A percentile compares a stretch with the other conserved stretches of the same genome.
These are phyloP conservation scores for Phycomyces nitens DNA, from an alignment of 192 early-diverging fungal species.

Conservation along the genomic window DNA sequence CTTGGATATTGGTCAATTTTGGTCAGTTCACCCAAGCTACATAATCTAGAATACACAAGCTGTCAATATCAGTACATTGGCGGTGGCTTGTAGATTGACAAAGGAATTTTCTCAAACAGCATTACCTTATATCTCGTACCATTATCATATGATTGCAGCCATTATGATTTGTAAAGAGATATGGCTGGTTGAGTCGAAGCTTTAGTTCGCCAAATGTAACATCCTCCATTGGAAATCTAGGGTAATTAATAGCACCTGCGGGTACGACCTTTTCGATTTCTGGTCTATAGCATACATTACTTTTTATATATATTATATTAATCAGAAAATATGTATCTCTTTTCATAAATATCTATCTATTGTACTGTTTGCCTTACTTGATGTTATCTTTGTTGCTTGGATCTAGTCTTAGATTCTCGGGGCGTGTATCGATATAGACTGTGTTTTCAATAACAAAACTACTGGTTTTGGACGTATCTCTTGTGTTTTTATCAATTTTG, in stretches of 20 bases:
- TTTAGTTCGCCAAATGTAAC: not conserved
- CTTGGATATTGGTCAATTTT: not conserved
- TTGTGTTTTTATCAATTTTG: not conserved
- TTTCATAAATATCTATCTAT: no score
- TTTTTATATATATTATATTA: not conserved
- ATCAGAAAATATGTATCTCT: no score
- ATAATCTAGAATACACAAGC: not conserved
- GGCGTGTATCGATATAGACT: slow-evolving; percentile 4
- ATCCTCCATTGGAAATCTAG: not conserved
- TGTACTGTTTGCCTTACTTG: no score
- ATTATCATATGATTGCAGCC: slow-evolving; percentile 12
- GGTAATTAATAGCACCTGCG: not conserved
- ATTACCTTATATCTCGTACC: slow-evolving; percentile 1
- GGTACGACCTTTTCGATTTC: not conserved
- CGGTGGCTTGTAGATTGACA: not conserved
- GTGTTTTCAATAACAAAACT: slow-evolving; percentile 1
- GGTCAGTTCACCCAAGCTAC: not conserved
- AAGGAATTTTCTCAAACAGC: not conserved
- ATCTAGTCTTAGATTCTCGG: not conserved
- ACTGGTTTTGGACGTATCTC: not conserved
- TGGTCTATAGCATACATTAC: not conserved
- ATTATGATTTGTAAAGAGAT: slow-evolving; percentile 10
- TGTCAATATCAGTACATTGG: not conserved
- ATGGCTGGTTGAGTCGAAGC: not conserved
- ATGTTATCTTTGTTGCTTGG: no score